Evolutionary conservation across 169 alveolate genomes (phyloP), one percentile per base, ranked within the genome.

Genomic region (Eimeria praecox): DNA sequence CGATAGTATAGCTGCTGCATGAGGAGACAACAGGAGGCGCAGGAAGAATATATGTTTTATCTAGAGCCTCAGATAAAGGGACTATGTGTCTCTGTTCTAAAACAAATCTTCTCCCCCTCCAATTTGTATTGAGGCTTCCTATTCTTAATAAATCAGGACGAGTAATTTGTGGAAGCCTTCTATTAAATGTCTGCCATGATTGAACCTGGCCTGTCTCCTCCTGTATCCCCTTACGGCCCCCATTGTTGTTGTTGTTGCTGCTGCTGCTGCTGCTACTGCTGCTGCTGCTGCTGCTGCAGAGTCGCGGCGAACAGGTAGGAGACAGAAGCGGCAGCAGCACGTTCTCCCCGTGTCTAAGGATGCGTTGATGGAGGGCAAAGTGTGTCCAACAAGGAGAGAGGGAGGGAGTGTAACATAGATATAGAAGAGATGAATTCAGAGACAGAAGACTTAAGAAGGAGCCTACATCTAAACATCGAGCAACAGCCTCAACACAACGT

Each of bases 301-400:
- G 88, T 33, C 40, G 75, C 24, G 91, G 91, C 33, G 62, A 40
- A 22, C 75, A 83, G 91, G 71, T n/a, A 35, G 91, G 91, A 5
- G 91, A 83, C 54, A 52, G 33, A 27, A 12, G 71, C 38, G 91
- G 91, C 77, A 54, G 75, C 52, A 83, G 52, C 49, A 83, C 77
- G 20, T 83, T 46, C 91, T 83, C 91, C 35, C 75, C 91, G 59
- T 52, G 91, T 56, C 91, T 46, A 33, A 83, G 46, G 49, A 83
- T 54, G 27, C 91, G 91, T 77, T 83, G 91, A 10, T 49, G 75
- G 20, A 83, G 75, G 16, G 91, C 91, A 54, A 83, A 83, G 91
- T 54, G 91, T 2, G 75, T 83, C 91, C 91, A 83, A 77, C 91
- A 83, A 4, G 91, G 75, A 1, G 22, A 54, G 38, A 83, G 91